Conservation (phyloP, 345 rosid genomes). For the Angophora floribunda region DNA sequence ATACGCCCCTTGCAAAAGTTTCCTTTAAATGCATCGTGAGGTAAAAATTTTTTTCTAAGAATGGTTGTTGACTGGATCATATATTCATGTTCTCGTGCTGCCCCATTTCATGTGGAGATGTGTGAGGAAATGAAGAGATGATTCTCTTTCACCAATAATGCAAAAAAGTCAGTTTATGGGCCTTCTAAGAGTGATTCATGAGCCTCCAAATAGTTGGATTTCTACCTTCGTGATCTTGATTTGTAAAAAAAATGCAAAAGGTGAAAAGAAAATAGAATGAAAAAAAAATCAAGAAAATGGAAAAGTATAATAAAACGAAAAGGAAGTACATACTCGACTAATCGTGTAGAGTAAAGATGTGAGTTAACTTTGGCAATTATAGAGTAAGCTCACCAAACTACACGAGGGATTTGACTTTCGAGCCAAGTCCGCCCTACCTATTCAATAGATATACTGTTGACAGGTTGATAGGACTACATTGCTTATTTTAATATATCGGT, state of each 20-base stretch:
- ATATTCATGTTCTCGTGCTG: not conserved
- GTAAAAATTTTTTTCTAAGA: not conserved
- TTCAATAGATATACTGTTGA: too few relatives aligned
- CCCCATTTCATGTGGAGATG: not conserved
- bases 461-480: too few relatives aligned
- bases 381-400: too few relatives aligned
- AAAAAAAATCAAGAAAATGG: not conserved
- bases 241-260: not conserved
- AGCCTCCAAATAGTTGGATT: not conserved
- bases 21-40: not conserved
- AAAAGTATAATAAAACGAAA: not conserved
- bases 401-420: too few relatives aligned
- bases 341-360: not conserved
- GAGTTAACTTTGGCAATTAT: not conserved
- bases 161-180: not conserved
- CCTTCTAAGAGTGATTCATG: not conserved
- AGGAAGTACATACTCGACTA: not conserved
- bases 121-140: not conserved
- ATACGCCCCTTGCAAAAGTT: not conserved
- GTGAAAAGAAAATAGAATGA: not conserved
- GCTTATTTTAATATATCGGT: too few relatives aligned
- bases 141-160: not conserved
- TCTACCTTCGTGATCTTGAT: not conserved
- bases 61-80: not conserved
- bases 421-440: too few relatives aligned